phyloP scores from a whole-genome alignment of 768 basidiomycete species.

The Auricularia heimuer region DNA sequence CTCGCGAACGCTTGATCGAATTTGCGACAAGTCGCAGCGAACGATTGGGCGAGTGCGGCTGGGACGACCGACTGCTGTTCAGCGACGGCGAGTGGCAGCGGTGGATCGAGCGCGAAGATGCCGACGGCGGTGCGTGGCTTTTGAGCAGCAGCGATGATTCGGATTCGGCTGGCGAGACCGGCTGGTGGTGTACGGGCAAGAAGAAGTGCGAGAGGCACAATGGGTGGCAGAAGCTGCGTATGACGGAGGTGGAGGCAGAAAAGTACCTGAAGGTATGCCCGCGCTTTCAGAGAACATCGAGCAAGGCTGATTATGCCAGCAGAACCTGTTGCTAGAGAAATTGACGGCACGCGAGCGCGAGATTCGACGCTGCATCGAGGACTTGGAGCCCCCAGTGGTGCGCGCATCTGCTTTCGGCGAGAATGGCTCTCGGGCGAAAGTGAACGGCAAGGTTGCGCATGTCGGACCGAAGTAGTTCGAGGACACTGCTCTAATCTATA shows the following conservation, averaged over 20 bases:
- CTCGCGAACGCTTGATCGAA: slow-evolving; percentile 60
- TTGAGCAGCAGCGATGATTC: slow-evolving; percentile 23
- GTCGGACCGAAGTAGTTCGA: too few species aligned
- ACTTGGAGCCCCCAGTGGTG: slow-evolving; percentile 27
- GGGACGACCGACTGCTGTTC: slow-evolving; percentile 78
- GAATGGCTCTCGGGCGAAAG: not conserved
- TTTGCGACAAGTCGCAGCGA: slow-evolving; percentile 61
- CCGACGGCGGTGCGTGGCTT: slow-evolving; percentile 31
- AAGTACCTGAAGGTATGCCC: slow-evolving; percentile 50
- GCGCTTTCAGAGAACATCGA: not conserved
- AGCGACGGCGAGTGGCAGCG: slow-evolving; percentile 72
- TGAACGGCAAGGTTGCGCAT: not conserved
- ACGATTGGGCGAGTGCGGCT: slow-evolving; percentile 66
- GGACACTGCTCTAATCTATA: too few species aligned
- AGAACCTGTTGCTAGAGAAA: slow-evolving; percentile 12
- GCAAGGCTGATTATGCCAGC: not conserved
- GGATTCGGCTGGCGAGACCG: slow-evolving; percentile 28
- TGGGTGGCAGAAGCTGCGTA: slow-evolving; percentile 78
- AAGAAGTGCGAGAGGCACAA: slow-evolving; percentile 70
- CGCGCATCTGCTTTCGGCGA: not conserved
- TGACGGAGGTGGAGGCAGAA: slow-evolving; percentile 63
- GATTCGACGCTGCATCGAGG: slow-evolving; percentile 68
- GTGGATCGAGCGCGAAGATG: slow-evolving; percentile 58
- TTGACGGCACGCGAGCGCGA: slow-evolving; percentile 71
- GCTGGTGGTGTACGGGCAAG: slow-evolving; percentile 76